Evolutionary conservation across 164 flowering plant genomes (phyloP).

Genomic region (Chloranthus sessilifolius): DNA sequence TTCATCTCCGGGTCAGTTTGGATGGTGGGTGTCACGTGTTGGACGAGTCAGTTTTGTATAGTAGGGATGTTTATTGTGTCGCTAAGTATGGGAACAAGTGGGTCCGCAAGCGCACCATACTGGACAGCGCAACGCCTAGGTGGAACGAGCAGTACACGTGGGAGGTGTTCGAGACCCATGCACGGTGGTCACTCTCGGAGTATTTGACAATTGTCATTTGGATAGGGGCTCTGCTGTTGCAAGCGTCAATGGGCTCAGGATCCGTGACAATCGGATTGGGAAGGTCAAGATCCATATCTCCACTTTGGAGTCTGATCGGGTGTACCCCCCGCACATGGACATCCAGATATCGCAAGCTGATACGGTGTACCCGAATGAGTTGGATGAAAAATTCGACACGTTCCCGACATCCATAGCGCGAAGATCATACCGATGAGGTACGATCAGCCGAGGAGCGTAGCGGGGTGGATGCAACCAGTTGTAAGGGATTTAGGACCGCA

Average conservation of each 20-base stretch:
- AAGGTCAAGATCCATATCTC: conserved; percentile 45
- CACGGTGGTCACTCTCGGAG: conserved; percentile 36
- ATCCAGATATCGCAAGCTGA: conserved; percentile 25
- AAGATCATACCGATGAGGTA: conserved; percentile 28
- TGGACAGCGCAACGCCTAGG: conserved; percentile 23
- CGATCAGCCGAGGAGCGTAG: conserved; percentile 25
- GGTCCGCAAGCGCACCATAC: conserved; percentile 34
- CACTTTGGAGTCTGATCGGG: conserved; percentile 36
- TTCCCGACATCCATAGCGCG: conserved; percentile 23
- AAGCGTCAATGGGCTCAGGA: conserved; percentile 5
- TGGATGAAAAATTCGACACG: conserved; percentile 32
- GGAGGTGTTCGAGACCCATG: conserved; percentile 42
- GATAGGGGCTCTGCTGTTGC: background rate
- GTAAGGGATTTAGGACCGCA: conserved; percentile 28
- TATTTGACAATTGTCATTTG: conserved; percentile 31
- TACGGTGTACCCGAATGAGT: conserved; percentile 17
- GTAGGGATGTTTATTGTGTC: conserved; percentile 62
- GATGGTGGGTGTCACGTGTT: conserved; percentile 70
- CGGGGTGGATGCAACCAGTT: conserved; percentile 25
- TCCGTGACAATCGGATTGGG: conserved; percentile 32
- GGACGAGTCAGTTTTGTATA: conserved; percentile 70
- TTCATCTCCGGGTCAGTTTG: conserved; percentile 51
- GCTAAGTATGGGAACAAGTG: conserved; percentile 41
- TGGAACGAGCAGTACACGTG: conserved; percentile 46
- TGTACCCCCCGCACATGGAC: conserved; percentile 37